Percentiles rank a stretch among this genome's conserved stretches.
Evolutionary conservation across 176 grass and related monocot genomes (phyloP).

Genomic region (Avena eriantha): DNA sequence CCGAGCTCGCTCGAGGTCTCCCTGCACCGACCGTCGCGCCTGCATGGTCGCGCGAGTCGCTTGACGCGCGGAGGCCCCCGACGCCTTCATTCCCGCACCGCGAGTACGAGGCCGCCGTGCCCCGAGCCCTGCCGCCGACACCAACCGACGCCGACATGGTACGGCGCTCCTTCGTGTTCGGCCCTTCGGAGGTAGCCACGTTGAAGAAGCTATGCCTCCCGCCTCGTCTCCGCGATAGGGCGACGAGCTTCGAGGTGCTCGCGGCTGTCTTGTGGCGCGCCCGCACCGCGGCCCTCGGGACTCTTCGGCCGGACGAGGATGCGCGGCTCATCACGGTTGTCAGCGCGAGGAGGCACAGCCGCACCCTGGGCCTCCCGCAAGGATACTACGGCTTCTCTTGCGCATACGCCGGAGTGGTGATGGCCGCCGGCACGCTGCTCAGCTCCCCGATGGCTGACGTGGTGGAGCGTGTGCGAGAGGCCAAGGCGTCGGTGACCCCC

Average conservation of each 20-base stretch:
- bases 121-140: background rate
- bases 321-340: background rate
- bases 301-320: background rate
- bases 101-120: background rate
- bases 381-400: slow-evolving; percentile 10
- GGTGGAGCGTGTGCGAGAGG: background rate
- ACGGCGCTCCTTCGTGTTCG: background rate
- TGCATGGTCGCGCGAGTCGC: background rate
- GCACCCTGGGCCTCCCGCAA: background rate
- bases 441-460: background rate
- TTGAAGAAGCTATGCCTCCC: background rate
- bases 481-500: background rate
- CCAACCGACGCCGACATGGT: background rate
- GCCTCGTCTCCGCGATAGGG: background rate
- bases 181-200: background rate
- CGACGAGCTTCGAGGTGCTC: slow-evolving; percentile 13
- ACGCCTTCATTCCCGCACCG: background rate
- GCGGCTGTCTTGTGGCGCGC: background rate
- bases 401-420: background rate
- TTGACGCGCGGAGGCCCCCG: background rate
- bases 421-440: background rate
- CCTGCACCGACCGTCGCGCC: background rate
- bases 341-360: slow-evolving; percentile 12
- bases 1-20: background rate
- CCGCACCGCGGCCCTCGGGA: background rate